Evolutionary conservation across 768 basidiomycete genomes (phyloP), one percentile per base, ranked within the genome.

Genomic region (Russula sp.): DNA sequence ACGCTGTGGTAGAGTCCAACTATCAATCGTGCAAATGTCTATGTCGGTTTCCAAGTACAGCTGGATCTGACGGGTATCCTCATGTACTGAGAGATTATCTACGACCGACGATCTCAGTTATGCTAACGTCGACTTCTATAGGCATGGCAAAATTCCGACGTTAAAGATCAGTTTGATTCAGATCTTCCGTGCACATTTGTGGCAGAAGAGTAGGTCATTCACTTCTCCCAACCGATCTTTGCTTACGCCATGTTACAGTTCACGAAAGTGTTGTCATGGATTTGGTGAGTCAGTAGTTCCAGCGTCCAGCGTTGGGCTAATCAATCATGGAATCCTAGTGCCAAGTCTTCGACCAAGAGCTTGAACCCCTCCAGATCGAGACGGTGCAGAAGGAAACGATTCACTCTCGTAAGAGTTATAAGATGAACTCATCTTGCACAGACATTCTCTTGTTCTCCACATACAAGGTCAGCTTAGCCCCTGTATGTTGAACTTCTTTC

Each of bases 341-440:
- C 78, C 96, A 98, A 82, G 96, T 98, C 20, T 97, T 99, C 70
- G 97, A 99, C 77, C 95, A 98, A 76, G 97, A 99, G 71, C 80
- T 99, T 39, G 97, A 99, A 73, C 95, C 97, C 4, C 77, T 99
- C 16, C 94, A 98, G 69, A 99, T 99, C 69, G 97, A 98, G 80
- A 98, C 95, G 0, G 97, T 99, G 0, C 97, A 98, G 75, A 99
- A 99, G 76, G 97, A 99, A 76, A 98, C 97, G 0, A 99, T 99
- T 65, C 97, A 97, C 74, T 96, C 96, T 70, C 91, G 96, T 77
- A 98, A 98, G 82, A 97, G 94, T 80, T 99, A 99, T 85, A 99
- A 99, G 84, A 98, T 99, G 97, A 99, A 99, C 77, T 97, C 94
- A 7, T 96, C 94, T n/a, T 98, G 96, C 68, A 95, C 96, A 56